Evolutionary conservation across 352 stramenopile species (phyloP).

Genomic region (Phytophthora sansomeana): DNA sequence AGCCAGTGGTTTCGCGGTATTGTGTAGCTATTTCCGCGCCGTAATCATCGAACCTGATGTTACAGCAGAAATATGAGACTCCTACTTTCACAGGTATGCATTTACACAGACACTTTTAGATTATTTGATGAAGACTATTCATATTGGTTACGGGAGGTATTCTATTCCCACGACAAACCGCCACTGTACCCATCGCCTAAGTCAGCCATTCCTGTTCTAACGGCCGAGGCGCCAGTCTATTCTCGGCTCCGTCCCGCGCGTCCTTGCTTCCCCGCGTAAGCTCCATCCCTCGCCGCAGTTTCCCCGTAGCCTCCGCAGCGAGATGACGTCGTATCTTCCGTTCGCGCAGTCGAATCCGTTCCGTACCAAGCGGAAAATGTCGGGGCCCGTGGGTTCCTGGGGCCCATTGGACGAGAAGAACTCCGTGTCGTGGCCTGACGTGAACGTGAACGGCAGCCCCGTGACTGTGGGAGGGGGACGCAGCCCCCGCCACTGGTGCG

Average conservation of each 20-base stretch:
- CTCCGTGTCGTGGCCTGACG: slow-evolving; percentile 20
- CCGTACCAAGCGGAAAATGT: slow-evolving; percentile 72
- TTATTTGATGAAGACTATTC: too few species aligned
- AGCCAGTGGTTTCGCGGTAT: too few species aligned
- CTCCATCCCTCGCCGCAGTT: neutral
- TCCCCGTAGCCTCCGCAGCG: neutral
- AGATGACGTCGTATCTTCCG: slow-evolving; percentile 53
- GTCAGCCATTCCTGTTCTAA: slow-evolving; percentile 27
- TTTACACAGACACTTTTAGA: too few species aligned
- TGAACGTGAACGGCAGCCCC: slow-evolving; percentile 14
- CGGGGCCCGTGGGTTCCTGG: slow-evolving; percentile 48
- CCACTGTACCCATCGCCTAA: slow-evolving; percentile 3
- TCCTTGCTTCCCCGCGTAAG: neutral
- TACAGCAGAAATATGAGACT: too few species aligned
- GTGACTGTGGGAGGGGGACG: slow-evolving; percentile 25
- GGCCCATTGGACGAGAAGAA: slow-evolving; percentile 45
- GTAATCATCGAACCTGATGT: neutral
- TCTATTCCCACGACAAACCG: neutral
- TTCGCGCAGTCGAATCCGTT: slow-evolving; percentile 42
- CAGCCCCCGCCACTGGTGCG: slow-evolving; percentile 36
- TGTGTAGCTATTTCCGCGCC: neutral
- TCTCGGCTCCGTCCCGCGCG: slow-evolving; percentile 8
- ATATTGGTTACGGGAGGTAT: too few species aligned
- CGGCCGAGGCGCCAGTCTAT: slow-evolving; percentile 22
- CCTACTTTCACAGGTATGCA: too few species aligned